Conservation (phyloP, 495 filamentous ascomycete species). For the Podospora conica region DNA sequence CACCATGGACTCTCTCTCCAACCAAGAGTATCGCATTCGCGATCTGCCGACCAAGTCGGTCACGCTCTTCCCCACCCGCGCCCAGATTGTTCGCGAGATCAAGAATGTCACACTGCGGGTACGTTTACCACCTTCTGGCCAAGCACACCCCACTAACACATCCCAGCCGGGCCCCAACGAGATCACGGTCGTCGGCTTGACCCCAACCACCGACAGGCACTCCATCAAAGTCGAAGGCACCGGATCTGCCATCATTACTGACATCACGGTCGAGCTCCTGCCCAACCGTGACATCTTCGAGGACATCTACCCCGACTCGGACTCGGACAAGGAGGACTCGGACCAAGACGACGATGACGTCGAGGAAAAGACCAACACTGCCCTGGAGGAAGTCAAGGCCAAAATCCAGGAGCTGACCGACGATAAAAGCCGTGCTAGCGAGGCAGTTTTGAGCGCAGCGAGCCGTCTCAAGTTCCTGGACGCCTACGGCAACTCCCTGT, state of each 20-base stretch:
- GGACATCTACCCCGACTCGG: constrained; percentile 49
- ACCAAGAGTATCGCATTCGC: constrained; percentile 44
- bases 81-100: constrained; percentile 59
- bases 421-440: constrained; percentile 24
- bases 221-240: constrained; percentile 67
- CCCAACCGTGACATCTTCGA: constrained; percentile 53
- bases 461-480: constrained; percentile 42
- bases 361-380: constrained; percentile 19
- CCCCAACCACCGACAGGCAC: constrained; percentile 56
- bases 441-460: constrained; percentile 32
- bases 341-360: constrained; percentile 34
- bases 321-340: constrained; percentile 33
- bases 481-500: constrained; percentile 35
- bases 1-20: constrained; percentile 29
- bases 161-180: constrained; percentile 54
- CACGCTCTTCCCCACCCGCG: constrained; percentile 54
- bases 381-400: constrained; percentile 22
- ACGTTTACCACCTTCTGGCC: constrained; percentile 6
- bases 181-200: constrained; percentile 59
- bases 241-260: constrained; percentile 56
- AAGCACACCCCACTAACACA: constrained; percentile 4
- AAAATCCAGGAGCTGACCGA: constrained; percentile 22
- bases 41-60: constrained; percentile 55
- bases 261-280: constrained; percentile 57
- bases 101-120: constrained; percentile 53